Evolutionary conservation across 2,329 filamentous ascomycete species (phyloP), one percentile per base, ranked within the genome.

Genomic region (Trichoderma breve): DNA sequence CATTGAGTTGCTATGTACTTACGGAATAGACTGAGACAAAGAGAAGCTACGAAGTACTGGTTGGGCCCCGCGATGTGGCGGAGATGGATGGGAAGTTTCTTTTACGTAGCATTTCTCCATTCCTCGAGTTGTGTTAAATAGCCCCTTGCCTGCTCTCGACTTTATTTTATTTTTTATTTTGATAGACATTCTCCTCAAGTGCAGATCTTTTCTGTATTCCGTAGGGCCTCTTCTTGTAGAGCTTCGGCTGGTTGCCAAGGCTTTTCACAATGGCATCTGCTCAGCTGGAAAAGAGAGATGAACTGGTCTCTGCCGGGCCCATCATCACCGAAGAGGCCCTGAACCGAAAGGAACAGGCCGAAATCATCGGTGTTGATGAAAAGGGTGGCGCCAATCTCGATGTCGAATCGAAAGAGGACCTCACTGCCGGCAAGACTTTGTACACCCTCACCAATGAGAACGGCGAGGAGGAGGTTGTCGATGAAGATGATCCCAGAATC

Each of bases 401-500:
- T n/a, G 61, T 73, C 3, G 71, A 71, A 1, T 72, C 73, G 8
- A 72, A 71, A 43, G 47, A 65, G 36, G 71, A 71, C 39, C 47
- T 72, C 43, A 34, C 57, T 15, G 65, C 63, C 28, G 58, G 61
- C 58, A 71, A 69, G 26, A 43, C 68, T 6, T 61, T 74, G 3
- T 76, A 75, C 57, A 72, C 71, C 30, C 43, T 76, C 60, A 69
- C 70, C 28, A 76, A 75, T 36, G 58, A 71, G 30, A 72, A 74
- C 53, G 74, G 76, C 58, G 74, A 76, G 62, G 74, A 82, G 65
- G 76, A 78, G 62, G 74, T 75, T n/a, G 78, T 82, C 58, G 76
- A 77, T 7, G 84, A 86, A 55, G 80, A 87, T n/a, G 83, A 87
- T 71, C 83, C 84, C 6, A 83, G 87, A 61, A 82, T 89, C 62